phyloP scores from a whole-genome alignment of 225 moss, liverwort and hornwort genomes.

The Sphagnum tenellum region DNA sequence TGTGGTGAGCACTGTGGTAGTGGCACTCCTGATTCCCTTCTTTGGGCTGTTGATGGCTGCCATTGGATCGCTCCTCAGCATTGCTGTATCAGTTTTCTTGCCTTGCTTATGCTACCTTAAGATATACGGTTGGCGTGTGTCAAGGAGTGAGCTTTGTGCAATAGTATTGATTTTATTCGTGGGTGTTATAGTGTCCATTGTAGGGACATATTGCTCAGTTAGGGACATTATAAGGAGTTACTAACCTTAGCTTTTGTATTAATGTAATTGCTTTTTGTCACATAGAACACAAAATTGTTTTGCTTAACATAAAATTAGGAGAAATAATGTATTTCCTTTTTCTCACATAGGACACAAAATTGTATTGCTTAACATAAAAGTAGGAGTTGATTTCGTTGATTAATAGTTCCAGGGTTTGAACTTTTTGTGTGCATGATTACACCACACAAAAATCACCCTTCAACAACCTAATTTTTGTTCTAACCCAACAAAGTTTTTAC shows the following conservation, averaged over 20 bases:
- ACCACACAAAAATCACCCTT: no score
- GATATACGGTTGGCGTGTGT: slow-evolving; percentile 32
- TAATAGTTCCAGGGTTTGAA: no score
- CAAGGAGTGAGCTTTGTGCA: slow-evolving; percentile 15
- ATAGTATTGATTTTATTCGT: slow-evolving; percentile 32
- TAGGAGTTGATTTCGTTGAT: no score
- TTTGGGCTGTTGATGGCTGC: slow-evolving; percentile 89
- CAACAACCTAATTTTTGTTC: no score
- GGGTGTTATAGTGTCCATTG: slow-evolving; percentile 33
- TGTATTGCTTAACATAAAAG: no score
- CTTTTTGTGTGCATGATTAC: no score
- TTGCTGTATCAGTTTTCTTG: slow-evolving; percentile 57
- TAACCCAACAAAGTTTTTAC: no score
- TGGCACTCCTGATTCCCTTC: slow-evolving; percentile 63
- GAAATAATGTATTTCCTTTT: no score
- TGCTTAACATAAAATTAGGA: no score
- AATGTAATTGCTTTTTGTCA: no score
- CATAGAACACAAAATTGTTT: no score
- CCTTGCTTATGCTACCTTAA: slow-evolving; percentile 73
- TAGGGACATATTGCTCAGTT: slow-evolving; percentile 63
- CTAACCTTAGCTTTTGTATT: neutral
- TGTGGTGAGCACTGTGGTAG: slow-evolving; percentile 42
- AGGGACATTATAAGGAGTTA: slow-evolving; percentile 42
- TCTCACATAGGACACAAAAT: no score
- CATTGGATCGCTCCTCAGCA: slow-evolving; percentile 75